Evolutionary conservation across 495 filamentous ascomycete species (phyloP), one percentile per base, ranked within the genome.

Genomic region (Neurospora sp.): DNA sequence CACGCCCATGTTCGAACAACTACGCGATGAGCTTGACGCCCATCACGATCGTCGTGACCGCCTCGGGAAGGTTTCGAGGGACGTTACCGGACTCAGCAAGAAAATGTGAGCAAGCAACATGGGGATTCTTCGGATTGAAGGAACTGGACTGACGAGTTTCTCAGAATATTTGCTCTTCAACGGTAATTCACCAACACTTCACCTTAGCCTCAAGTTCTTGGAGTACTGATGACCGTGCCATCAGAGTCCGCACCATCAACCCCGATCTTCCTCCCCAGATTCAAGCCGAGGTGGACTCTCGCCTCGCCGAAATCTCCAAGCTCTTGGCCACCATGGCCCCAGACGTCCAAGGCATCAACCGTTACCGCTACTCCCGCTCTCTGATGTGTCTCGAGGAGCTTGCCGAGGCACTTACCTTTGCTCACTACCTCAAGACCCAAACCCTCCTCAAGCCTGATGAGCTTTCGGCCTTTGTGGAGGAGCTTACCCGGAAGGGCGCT

Each of bases 31-130:
- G 81, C 86, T 99, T 8, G 96, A 98, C 78, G 90, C 94, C 81
- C 95, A 99, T 79, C 92, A 99, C 75, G 96, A 97, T 82, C 90
- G 95, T 14, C 89, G 96, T 42, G 94, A 97, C 82, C 88, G 92
- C 37, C 88, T 97, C 72, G 93, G 95, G 74, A 98, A 98, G 83
- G 89, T 89, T 2, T 94, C 92, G 16, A 85, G 95, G 48, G 96
- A 98, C 83, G 91, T 98, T 74, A 99, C 96, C 9, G 94, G 92
- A 0, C 80, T 93, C 48, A 97, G 94, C 83, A 99, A 99, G 87
- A 98, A 98, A 85, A 96, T 98, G 96, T 97, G 82, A 84, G 84
- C 71, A 4, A 5, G 16, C 38, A n/a, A 23, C 23, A 1, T 18
- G 35, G 31, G 8, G 10, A 40, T 23, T 40, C 48, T 4, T 16